Base-by-base conservation (phyloP, 2,329 filamentous ascomycete genomes). In the Penicillium sp. region DNA sequence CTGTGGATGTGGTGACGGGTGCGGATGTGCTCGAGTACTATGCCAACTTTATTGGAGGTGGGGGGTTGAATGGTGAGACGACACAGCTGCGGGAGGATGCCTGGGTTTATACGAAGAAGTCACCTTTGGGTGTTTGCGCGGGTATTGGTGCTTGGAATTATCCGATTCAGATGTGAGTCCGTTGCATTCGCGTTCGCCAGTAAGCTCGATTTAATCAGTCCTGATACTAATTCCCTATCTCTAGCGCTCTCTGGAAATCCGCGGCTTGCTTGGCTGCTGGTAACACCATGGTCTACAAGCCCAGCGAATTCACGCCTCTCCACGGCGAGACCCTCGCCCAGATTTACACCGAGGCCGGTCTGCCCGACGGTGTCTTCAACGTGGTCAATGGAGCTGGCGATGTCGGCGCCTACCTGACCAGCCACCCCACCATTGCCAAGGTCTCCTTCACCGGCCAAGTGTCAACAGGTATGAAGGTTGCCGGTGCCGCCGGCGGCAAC, bases 141-240 rank as follows among this genome's bases (percentile, higher is more conserved):
- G 92, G 91, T 60, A 96, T 96, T 68, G 92, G 92, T 59, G 92
- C 92, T 15, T 96, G 92, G 92, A 96, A 96, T 79, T 96, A 96
- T 74, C 92, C 92, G 13, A 91, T 96, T 66, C 92, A 96, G 76
- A 96, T 96, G 77, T 82, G 72, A 60, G 75, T 67, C 26, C 12
- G n/a, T 28, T 28, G 28, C 28, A 28, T 28, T n/a, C n/a, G n/a
- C n/a, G n/a, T 15, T n/a, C 10, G 10, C 13, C 12, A 17, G 12
- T 17, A 7, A 9, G 15, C 51, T 26, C n/a, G 12, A 4, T 12
- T 17, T 6, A 5, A 45, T 30, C 10, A 37, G 4, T 15, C 4
- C 7, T 2, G 13, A 40, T 28, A 17, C 60, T 68, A 40, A 69
- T 44, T 30, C 37, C 24, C 35, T 45, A 28, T 33, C 35, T 61